Evolutionary conservation across 768 basidiomycete species (phyloP).

Genomic region (Lactarius psammicola): DNA sequence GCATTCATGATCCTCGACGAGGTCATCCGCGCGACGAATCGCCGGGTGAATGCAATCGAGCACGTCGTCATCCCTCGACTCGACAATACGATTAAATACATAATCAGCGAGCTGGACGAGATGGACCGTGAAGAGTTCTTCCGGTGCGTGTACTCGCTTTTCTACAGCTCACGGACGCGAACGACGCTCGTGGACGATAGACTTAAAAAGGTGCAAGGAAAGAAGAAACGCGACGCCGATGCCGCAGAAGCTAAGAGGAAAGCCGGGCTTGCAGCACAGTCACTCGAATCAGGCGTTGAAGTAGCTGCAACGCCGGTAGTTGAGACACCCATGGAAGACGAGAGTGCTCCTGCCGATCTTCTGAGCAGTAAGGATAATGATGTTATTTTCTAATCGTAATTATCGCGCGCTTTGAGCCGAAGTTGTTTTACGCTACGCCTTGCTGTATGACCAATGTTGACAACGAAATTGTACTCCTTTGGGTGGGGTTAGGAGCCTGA

Average conservation of each 20-base stretch:
- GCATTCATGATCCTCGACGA: conserved; percentile 99
- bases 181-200: conserved; percentile 40
- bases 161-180: neutral
- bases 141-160: conserved; percentile 48
- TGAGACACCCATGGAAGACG: conserved; percentile 30
- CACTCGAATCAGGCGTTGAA: conserved; percentile 16
- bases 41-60: conserved; percentile 97
- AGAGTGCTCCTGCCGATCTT: conserved; percentile 51
- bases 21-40: conserved; percentile 98
- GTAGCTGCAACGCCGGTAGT: neutral
- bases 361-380: conserved; percentile 87
- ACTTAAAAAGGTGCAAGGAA: conserved; percentile 95
- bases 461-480: neutral
- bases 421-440: conserved; percentile 7
- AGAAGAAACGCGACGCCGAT: conserved; percentile 82
- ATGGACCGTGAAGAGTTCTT: conserved; percentile 98
- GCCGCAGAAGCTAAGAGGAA: conserved; percentile 33
- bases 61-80: conserved; percentile 93
- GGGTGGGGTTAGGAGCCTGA: neutral
- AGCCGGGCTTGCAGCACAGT: conserved; percentile 19
- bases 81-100: conserved; percentile 98
- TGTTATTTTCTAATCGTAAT: conserved; percentile 74
- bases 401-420: conserved; percentile 13
- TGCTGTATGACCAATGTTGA: conserved; percentile 6
- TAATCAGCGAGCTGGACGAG: conserved; percentile 95